Conservation (phyloP, 2,329 filamentous ascomycete species). For the Colletotrichum liaoningense region DNA sequence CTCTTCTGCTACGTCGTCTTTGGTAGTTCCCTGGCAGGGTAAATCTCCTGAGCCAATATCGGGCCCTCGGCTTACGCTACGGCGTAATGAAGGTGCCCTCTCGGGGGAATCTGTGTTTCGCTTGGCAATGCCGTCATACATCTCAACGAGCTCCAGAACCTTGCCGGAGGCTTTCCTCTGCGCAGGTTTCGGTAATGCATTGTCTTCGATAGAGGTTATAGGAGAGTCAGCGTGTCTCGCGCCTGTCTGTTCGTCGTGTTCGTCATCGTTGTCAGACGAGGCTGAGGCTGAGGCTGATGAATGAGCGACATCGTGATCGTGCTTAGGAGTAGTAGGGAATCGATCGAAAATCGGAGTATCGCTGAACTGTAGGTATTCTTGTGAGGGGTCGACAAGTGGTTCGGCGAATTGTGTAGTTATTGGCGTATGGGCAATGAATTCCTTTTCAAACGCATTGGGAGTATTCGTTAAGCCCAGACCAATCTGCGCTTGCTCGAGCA, state of each 20-base stretch:
- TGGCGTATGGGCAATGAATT: background rate
- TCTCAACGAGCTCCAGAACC: slow-evolving; percentile 62
- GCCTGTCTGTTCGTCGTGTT: slow-evolving; percentile 35
- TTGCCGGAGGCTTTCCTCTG: slow-evolving; percentile 44
- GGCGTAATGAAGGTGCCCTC: background rate
- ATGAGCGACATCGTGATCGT: background rate
- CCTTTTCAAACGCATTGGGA: background rate
- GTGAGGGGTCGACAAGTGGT: slow-evolving; percentile 15
- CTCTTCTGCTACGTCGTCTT: background rate
- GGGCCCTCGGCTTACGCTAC: slow-evolving; percentile 22
- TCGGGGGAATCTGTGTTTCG: slow-evolving; percentile 21
- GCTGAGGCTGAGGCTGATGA: slow-evolving; percentile 32
- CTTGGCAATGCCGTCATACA: slow-evolving; percentile 59
- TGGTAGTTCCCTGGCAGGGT: background rate
- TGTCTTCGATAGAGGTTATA: slow-evolving; percentile 58
- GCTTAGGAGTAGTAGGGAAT: background rate
- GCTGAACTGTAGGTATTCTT: background rate
- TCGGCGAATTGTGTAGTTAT: background rate
- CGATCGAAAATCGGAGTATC: background rate
- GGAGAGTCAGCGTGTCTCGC: slow-evolving; percentile 49
- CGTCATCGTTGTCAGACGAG: slow-evolving; percentile 38
- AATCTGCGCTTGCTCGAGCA: background rate
- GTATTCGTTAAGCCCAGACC: background rate
- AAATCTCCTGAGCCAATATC: background rate
- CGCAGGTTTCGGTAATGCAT: slow-evolving; percentile 27